Conservation (phyloP, 2,329 filamentous ascomycete genomes). For the Keithomyces neogunnii region DNA sequence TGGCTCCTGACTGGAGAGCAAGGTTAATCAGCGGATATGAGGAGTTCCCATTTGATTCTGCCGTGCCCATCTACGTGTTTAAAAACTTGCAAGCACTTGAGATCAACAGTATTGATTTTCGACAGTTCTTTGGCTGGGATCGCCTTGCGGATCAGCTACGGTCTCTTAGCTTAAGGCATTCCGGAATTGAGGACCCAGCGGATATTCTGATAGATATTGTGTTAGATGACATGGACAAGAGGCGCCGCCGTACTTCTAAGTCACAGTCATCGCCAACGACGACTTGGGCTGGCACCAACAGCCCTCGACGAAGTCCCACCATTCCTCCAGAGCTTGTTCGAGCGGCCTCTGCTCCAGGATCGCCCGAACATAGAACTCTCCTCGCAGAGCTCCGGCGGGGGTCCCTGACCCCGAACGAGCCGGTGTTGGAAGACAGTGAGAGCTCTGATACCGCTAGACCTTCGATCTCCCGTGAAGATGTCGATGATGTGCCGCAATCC, state of each 20-base stretch:
- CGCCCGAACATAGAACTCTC: constrained; percentile 40
- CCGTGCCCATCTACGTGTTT: constrained; percentile 92
- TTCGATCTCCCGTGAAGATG: constrained; percentile 38
- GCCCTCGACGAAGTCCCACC: constrained; percentile 54
- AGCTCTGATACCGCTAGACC: constrained; percentile 23
- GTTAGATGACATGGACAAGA: constrained; percentile 90
- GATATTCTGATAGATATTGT: constrained; percentile 91
- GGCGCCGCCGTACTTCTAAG: constrained; percentile 81
- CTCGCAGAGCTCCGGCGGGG: constrained; percentile 45
- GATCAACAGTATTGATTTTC: constrained; percentile 90
- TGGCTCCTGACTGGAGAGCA: constrained; percentile 89
- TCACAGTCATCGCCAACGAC: constrained; percentile 70
- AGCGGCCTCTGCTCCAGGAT: constrained; percentile 62
- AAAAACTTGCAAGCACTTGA: constrained; percentile 94
- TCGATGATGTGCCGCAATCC: constrained; percentile 35
- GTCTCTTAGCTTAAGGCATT: constrained; percentile 80
- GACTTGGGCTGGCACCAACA: constrained; percentile 52
- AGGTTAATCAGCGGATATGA: constrained; percentile 88
- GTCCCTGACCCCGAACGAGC: constrained; percentile 48
- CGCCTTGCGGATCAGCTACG: constrained; percentile 83
- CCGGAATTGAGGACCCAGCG: constrained; percentile 77
- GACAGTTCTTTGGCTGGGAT: constrained; percentile 97
- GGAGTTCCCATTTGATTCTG: constrained; percentile 96
- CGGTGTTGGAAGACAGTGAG: constrained; percentile 34
- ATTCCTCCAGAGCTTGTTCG: constrained; percentile 58